These are phyloP conservation scores for Botrytis byssoidea DNA, from an alignment of 2,329 filamentous ascomycete genomes.

Conservation along the genomic window DNA sequence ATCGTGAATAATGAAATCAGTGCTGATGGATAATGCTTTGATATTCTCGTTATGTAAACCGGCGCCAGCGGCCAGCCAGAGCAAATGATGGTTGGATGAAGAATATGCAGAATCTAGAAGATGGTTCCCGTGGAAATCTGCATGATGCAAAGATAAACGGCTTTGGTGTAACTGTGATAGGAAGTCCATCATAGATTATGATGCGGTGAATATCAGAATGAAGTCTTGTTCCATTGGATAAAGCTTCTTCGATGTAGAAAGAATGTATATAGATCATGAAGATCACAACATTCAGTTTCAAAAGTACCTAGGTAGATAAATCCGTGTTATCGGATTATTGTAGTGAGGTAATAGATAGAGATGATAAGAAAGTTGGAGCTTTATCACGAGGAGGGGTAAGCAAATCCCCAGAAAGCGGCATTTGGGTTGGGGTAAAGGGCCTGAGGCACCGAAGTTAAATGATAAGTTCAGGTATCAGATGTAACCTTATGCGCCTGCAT, in stretches of 20 bases:
- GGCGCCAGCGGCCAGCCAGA: background rate
- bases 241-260: background rate
- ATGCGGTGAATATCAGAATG: background rate
- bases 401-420: background rate
- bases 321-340: background rate
- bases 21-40: constrained; percentile 2
- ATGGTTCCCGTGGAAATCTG: background rate
- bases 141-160: constrained; percentile 12
- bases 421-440: background rate
- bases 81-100: constrained; percentile 4
- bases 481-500: background rate
- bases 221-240: background rate
- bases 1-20: constrained; percentile 14
- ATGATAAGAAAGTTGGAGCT: constrained; percentile 19
- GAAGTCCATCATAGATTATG: background rate
- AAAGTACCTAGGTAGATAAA: background rate
- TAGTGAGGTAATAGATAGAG: constrained; percentile 21
- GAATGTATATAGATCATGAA: background rate
- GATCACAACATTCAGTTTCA: background rate
- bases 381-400: constrained; percentile 18
- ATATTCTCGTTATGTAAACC: constrained; percentile 12
- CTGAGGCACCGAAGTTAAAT: background rate
- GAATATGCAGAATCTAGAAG: background rate
- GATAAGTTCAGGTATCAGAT: background rate
- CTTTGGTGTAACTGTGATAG: constrained; percentile 14